Evolutionary conservation across 176 grass and related monocot species (phyloP), one percentile per base, ranked within the genome.

Genomic region (Hordeum marinum): DNA sequence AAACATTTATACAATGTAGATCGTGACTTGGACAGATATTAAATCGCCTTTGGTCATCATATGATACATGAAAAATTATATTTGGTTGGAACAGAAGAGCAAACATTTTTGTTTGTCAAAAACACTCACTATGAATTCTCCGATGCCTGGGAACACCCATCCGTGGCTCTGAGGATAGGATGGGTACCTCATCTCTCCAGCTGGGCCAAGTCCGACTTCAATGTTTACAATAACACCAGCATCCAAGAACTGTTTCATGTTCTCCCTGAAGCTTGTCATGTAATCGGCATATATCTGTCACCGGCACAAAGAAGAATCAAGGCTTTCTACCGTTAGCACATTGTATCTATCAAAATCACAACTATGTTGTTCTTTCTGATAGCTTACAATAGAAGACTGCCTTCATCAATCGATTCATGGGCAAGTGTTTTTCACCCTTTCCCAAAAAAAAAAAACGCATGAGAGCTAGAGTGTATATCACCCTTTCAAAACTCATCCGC

Each of bases 121-220:
- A 37, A 31, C 15, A 87, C 89, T 91, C 68, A 91, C 94, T 52
- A 94, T 92, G 87, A 95, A 98, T 85, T 89, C 96, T 77, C 96
- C 96, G 82, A 98, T 81, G 66, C 96, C 96, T 82, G 96, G 96
- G 90, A 63, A 98, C 9, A 9, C 55, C 93, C 96, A 98, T 63
- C 91, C 96, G 39, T 98, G 93, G 55, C 63, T 83, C 77, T 90
- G 76, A 59, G 91, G 89, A 76, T 95, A 98, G 1, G 93, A 98
- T 3, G 93, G 96, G 81, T 98, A 98, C 71, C 96, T 95, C 87
- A 95, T 80, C 85, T 98, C 96, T 76, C 96, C 89, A 52, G 87
- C 83, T 63, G 96, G 96, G 58, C 96, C 93, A 43, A 98, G 88
- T 43, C 96, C 93, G 14, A 98, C 93, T 89, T 98, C 93, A 87